Base-by-base conservation (phyloP, 2,329 filamentous ascomycete genomes). In the Colletotrichum liaoningense region DNA sequence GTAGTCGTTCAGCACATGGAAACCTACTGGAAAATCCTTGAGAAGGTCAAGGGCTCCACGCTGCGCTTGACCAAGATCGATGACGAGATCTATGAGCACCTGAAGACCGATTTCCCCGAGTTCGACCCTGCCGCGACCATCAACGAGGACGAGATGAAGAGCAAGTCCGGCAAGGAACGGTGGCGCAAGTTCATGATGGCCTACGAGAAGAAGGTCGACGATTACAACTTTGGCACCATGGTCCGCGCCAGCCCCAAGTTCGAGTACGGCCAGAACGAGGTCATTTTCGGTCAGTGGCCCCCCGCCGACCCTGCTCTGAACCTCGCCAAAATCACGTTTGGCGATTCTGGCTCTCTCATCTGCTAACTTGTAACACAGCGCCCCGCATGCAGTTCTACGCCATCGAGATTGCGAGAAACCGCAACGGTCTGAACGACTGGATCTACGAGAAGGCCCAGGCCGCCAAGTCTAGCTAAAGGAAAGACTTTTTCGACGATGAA, bases 151-250 rank as follows among this genome's bases (percentile, higher is more conserved):
- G 88, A 94, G 78, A 98, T 99, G 96, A 99, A 99, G 92, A 98
- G 94, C 89, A 97, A 97, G 86, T 85, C 87, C 16, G 96, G 96
- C 81, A 99, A 99, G 88, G 95, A 97, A 85, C 90, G 90, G 81
- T 99, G 97, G 97, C 92, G 97, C 79, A 94, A 93, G 76, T 99
- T 98, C 86, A 93, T 98, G 90, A 95, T 93, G 88, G 87, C 89
- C 75, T 99, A 98, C 83, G 95, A 98, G 86, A 95, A 97, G 84
- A 96, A 90, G 84, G 88, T 99, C n/a, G 93, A 97, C 76, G 97
- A 99, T 84, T 99, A 92, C 88, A 99, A 98, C 87, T 99, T 98
- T 83, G 97, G 97, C 69, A 98, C 97, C 42, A 95, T 99, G 89
- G 83, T 99, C 78, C 91, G 97, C 71, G 89, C 90, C 70, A 94